phyloP scores from a whole-genome alignment of 768 basidiomycete genomes.

The Termitomyces heimii region DNA sequence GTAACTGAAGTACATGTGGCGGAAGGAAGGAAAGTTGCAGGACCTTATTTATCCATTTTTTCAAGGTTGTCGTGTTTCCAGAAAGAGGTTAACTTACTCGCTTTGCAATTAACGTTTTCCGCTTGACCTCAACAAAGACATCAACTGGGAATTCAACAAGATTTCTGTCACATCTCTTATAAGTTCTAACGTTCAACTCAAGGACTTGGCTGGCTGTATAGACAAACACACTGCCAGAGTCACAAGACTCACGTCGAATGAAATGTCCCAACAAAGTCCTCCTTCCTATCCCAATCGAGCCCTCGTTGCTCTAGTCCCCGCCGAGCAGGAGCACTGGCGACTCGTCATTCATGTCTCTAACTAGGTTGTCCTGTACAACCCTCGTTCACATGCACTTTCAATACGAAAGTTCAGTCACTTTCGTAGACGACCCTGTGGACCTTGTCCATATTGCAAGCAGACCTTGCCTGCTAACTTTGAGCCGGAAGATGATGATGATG shows the following conservation, averaged over 20 bases:
- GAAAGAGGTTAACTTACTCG: background rate
- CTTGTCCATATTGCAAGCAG: constrained; percentile 76
- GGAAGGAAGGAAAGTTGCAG: background rate
- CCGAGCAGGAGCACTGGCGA: constrained; percentile 47
- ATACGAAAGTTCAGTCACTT: constrained; percentile 36
- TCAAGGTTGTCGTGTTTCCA: background rate
- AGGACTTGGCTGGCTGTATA: background rate
- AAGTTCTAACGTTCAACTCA: too few relatives aligned
- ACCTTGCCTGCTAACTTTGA: constrained; percentile 42
- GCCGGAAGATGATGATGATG: constrained; percentile 18
- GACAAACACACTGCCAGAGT: too few relatives aligned
- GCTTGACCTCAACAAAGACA: background rate
- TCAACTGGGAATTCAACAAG: background rate
- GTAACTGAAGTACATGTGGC: background rate
- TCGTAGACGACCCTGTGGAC: constrained; percentile 16
- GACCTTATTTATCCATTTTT: background rate
- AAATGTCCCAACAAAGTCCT: constrained; percentile 8
- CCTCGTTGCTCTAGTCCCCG: constrained; percentile 14
- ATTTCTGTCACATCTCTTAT: background rate
- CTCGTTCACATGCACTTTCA: constrained; percentile 76
- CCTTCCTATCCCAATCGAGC: constrained; percentile 14
- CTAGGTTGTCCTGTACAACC: constrained; percentile 85
- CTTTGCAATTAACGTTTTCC: background rate
- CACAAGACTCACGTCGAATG: background rate
- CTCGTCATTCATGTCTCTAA: constrained; percentile 80